Conservation (phyloP, 2,329 filamentous ascomycete genomes). For the Xenoacremonium recifei region DNA sequence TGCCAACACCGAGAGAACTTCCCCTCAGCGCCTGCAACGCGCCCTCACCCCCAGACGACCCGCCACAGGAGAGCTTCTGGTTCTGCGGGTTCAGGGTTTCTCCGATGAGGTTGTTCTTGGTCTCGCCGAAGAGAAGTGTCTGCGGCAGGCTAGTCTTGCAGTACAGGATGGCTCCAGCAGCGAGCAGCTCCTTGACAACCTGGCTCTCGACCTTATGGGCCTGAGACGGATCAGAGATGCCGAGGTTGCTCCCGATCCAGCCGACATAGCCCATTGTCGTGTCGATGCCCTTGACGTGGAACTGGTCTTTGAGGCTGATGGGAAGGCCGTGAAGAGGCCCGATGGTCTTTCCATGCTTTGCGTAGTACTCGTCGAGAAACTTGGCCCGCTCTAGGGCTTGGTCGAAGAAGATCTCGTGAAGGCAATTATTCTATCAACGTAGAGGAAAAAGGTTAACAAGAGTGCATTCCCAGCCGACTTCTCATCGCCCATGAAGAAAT, state of each 20-base stretch:
- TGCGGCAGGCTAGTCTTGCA: conserved; percentile 45
- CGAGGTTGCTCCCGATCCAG: conserved; percentile 45
- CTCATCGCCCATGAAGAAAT: no score
- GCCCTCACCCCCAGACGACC: conserved; percentile 24
- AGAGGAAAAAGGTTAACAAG: background rate
- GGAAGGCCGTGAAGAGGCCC: conserved; percentile 23
- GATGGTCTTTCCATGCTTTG: background rate
- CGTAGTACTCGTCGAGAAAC: conserved; percentile 9
- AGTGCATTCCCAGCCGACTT: no score
- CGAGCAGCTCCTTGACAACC: conserved; percentile 45
- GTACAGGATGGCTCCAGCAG: conserved; percentile 50
- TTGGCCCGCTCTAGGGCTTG: conserved; percentile 15
- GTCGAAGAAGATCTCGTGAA: conserved; percentile 15
- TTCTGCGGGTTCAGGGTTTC: conserved; percentile 21
- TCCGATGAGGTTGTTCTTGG: conserved; percentile 28
- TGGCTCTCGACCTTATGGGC: conserved; percentile 38
- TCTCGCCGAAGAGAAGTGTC: conserved; percentile 21
- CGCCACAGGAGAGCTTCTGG: conserved; percentile 22
- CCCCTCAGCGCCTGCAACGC: conserved; percentile 15
- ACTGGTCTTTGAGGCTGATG: conserved; percentile 53
- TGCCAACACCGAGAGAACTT: conserved; percentile 21
- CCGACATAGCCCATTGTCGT: conserved; percentile 59
- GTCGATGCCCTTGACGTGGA: conserved; percentile 57
- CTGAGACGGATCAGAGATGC: conserved; percentile 44
- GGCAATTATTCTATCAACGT: conserved; percentile 11